Base-by-base conservation (phyloP, 805 yeast genomes). In the Kazachstania kunashirensis region DNA sequence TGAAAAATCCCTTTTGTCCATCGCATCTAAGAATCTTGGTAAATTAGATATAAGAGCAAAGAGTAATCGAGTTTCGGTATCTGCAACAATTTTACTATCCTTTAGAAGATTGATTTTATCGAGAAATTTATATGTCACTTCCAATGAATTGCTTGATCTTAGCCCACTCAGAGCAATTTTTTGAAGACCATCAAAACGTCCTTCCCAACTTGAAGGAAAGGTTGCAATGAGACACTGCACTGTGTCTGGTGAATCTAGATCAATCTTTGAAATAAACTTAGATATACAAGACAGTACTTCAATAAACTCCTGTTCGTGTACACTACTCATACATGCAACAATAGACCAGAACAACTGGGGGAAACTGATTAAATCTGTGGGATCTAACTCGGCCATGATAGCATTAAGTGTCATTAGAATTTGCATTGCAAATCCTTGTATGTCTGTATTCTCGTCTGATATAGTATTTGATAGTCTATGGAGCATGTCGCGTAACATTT, bases 381-480 rank as follows among this genome's bases (percentile, higher is more conserved):
- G 71, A 46, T 79, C 83, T 31, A 86, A 62, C 50, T 85, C 94
- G 0, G 95, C 92, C 2, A 89, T 83, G 11, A 86, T 77, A 0
- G 96, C 95, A 62, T 89, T 86, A 49, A 92, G 59, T 0, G 98
- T 89, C 96, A 92, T 89, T 44, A 92, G 63, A 37, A 92, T 92
- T 60, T 92, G 98, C 88, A 92, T 84, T 0, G 96, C 79, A 60
- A 94, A 94, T 1, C 96, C 95, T 59, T 89, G 97, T 26, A 92
- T 88, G 48, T 92, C 98, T 0, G 74, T 63, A 9, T 85, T 76
- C 28, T 79, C 85, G 55, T 94, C 99, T 0, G 96, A 77, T 6
- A 92, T 79, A 0, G 99, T 94, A 49, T 86, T 88, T 0, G 96
- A 84, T 21, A 92, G 66, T 41, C 99, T 72, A 38, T 89, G 95